Conservation (phyloP, 192 early-diverging fungal species). For the Phycomyces blakesleeanus region DNA sequence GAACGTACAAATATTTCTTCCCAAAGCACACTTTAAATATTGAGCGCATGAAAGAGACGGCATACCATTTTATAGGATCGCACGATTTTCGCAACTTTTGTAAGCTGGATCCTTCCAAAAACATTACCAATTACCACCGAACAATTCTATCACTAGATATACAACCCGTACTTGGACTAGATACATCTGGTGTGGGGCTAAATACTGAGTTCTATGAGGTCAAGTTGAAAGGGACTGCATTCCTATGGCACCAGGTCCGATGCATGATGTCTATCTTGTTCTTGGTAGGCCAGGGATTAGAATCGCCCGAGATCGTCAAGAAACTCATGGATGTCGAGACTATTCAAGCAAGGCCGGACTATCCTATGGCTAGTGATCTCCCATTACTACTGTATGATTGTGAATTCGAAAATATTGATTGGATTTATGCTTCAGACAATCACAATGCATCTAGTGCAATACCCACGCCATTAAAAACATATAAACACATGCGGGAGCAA, state of each 20-base stretch:
- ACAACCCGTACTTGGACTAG: slow-evolving; percentile 34
- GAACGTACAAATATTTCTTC: slow-evolving; percentile 94
- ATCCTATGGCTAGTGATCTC: slow-evolving; percentile 87
- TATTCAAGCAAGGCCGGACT: slow-evolving; percentile 74
- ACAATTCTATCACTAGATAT: slow-evolving; percentile 64
- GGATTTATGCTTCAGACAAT: slow-evolving; percentile 49
- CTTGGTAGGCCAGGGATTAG: slow-evolving; percentile 76
- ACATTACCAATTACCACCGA: slow-evolving; percentile 75
- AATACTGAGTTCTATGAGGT: slow-evolving; percentile 58
- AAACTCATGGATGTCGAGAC: slow-evolving; percentile 63
- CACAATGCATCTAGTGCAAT: slow-evolving; percentile 14
- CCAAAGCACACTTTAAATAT: slow-evolving; percentile 64
- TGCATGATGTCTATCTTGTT: slow-evolving; percentile 93
- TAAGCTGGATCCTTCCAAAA: slow-evolving; percentile 85
- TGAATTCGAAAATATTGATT: slow-evolving; percentile 60
- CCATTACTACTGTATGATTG: slow-evolving; percentile 91
- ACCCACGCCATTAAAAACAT: slow-evolving; percentile 33
- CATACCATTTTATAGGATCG: slow-evolving; percentile 64
- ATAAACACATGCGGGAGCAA: slow-evolving; percentile 43
- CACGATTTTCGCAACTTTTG: slow-evolving; percentile 97
- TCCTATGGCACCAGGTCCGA: slow-evolving; percentile 97
- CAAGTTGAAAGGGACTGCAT: slow-evolving; percentile 81
- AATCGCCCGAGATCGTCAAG: slow-evolving; percentile 66
- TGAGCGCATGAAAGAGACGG: slow-evolving; percentile 70
- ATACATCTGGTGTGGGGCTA: slow-evolving; percentile 17